These are phyloP conservation scores for Pythium vanterpoolii DNA, from an alignment of 352 stramenopile genomes.

Conservation along the genomic window DNA sequence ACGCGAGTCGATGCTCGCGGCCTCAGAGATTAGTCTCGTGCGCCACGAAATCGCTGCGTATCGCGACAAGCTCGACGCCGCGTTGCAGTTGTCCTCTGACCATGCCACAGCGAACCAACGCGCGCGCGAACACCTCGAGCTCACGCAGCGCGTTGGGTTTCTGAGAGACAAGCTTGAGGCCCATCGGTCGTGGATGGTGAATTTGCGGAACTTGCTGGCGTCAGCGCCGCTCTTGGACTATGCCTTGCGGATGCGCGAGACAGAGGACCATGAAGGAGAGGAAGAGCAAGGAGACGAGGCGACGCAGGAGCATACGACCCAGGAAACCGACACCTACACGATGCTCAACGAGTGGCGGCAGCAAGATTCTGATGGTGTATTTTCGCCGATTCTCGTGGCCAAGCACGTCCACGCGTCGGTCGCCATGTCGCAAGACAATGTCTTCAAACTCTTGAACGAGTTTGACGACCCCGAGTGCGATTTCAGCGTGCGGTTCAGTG, in stretches of 20 bases:
- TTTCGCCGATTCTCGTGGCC: slow-evolving; percentile 32
- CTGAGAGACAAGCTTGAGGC: slow-evolving; percentile 47
- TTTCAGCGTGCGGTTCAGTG: slow-evolving; percentile 37
- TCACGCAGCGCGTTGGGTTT: slow-evolving; percentile 32
- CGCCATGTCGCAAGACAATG: slow-evolving; percentile 29
- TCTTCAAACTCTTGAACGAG: slow-evolving; percentile 30
- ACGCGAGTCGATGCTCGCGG: slow-evolving; percentile 33
- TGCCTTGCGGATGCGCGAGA: not conserved
- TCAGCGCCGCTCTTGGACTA: slow-evolving; percentile 46
- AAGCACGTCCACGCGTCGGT: slow-evolving; percentile 30
- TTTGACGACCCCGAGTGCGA: slow-evolving; percentile 18
- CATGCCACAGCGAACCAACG: not conserved
- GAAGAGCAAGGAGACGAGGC: not conserved
- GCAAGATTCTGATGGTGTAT: slow-evolving; percentile 7
- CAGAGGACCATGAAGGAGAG: not conserved
- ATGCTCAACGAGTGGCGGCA: slow-evolving; percentile 29
- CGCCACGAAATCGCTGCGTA: slow-evolving; percentile 35
- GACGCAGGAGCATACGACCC: not conserved
- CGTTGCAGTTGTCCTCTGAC: not conserved
- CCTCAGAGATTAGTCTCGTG: slow-evolving; percentile 30
- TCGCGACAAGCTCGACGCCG: slow-evolving; percentile 20
- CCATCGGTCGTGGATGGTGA: slow-evolving; percentile 46
- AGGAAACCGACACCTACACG: not conserved
- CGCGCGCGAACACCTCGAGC: slow-evolving; percentile 27
- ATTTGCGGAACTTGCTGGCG: slow-evolving; percentile 45